Evolutionary conservation across 2,329 filamentous ascomycete species (phyloP), one percentile per base, ranked within the genome.

Genomic region (Phoma sp.): DNA sequence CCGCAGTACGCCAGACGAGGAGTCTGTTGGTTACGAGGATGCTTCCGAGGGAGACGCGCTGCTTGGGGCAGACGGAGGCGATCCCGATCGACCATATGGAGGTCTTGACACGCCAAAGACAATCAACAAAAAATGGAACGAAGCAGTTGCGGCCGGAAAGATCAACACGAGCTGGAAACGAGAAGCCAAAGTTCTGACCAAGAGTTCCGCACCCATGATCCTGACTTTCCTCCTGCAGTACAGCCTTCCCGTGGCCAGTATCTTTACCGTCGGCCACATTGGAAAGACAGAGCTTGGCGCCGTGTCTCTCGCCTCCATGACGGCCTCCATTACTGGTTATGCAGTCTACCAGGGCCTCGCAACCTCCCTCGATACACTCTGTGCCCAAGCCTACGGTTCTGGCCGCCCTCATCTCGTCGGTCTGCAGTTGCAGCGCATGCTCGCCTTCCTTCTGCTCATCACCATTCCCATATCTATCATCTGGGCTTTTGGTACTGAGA

Each of bases 111-210:
- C 77, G 5, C 77, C 81, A 4, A 84, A 86, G 40, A 69, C 61
- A 0, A 72, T 76, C 49, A 67, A 72, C 35, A 66, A 71, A 41
- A 71, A 62, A 32, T 76, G 72, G 72, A 68, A 94, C 59, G 89
- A 92, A 58, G 94, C 93, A 0, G 90, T 97, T 10, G 84, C 86
- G 0, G 85, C 89, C 0, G 92, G 92, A 10, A 84, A 87, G 69
- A 93, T 98, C 62, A 88, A 88, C 48, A 97, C 93, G 4, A 96
- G 92, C 5, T 98, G 93, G 92, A 88, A 90, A 74, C 86, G 93
- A 59, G 94, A 98, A 80, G 82, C 89, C 37, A 92, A 93, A 78
- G 92, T 92, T 1, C 82, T 98, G 36, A 78, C 83, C 27, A 81
- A 83, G 58, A 77, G 76, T 41, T 77, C 77, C 8, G 72, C 69